These are phyloP conservation scores for Penicillium egyptiacum DNA, from an alignment of 495 filamentous ascomycete species.

Conservation along the genomic window DNA sequence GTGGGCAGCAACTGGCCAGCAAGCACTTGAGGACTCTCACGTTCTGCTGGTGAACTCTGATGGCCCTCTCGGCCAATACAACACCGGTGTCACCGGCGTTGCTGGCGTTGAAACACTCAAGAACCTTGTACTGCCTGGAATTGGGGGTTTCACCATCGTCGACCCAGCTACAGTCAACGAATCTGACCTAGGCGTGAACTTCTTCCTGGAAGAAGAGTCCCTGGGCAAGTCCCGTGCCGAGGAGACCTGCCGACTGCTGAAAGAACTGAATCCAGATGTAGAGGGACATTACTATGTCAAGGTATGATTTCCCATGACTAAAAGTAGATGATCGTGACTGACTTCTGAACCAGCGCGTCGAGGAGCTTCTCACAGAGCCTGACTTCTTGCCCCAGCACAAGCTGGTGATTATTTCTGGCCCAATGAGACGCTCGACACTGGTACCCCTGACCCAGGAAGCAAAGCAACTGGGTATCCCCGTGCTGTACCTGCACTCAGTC, in stretches of 20 bases:
- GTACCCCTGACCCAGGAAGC: constrained; percentile 58
- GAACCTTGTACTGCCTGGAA: constrained; percentile 90
- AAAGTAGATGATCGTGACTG: constrained; percentile 6
- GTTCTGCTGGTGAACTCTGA: constrained; percentile 81
- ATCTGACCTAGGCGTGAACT: constrained; percentile 88
- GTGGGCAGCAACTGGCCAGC: constrained; percentile 91
- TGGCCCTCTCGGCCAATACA: constrained; percentile 39
- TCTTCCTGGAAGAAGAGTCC: constrained; percentile 82
- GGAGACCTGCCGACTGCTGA: constrained; percentile 69
- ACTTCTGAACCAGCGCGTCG: constrained; percentile 33
- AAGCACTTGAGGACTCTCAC: constrained; percentile 84
- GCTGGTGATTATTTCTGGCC: constrained; percentile 72
- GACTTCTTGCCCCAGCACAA: constrained; percentile 60
- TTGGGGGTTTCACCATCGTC: constrained; percentile 92
- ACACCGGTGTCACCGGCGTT: constrained; percentile 62
- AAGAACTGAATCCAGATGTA: constrained; percentile 96
- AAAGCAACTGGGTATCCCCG: constrained; percentile 62
- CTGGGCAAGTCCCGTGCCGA: constrained; percentile 80
- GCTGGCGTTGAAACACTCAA: constrained; percentile 92
- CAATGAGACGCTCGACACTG: constrained; percentile 60
- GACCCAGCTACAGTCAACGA: constrained; percentile 77
- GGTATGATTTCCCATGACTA: constrained; percentile 20
- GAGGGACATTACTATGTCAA: constrained; percentile 60
- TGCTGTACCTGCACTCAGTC: constrained; percentile 80
- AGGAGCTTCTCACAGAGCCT: constrained; percentile 41